Conservation (phyloP, 495 filamentous ascomycete species). For the Hypoxylon crocopeplum region DNA sequence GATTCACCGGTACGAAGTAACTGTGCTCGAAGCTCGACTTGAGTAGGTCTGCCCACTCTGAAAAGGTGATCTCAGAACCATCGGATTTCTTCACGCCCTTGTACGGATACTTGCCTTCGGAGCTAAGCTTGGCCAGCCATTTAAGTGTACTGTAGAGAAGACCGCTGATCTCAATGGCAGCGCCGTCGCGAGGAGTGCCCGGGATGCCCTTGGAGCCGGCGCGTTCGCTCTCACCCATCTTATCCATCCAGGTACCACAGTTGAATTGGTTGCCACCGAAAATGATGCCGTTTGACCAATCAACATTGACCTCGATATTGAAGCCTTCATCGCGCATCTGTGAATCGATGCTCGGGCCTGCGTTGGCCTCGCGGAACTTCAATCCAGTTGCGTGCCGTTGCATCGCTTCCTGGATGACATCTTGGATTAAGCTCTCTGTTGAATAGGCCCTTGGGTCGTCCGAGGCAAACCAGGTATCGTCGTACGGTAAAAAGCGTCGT, state of each 20-base stretch:
- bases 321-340: slow-evolving; percentile 96
- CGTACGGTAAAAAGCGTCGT: slow-evolving; percentile 91
- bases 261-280: slow-evolving; percentile 94
- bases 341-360: slow-evolving; percentile 81
- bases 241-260: slow-evolving; percentile 99
- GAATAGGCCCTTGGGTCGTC: slow-evolving; percentile 89
- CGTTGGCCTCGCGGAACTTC: slow-evolving; percentile 93
- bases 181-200: slow-evolving; percentile 93
- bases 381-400: slow-evolving; percentile 89
- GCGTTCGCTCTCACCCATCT: slow-evolving; percentile 97
- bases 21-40: slow-evolving; percentile 86
- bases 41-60: slow-evolving; percentile 81
- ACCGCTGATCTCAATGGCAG: slow-evolving; percentile 93
- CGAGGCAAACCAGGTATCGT: slow-evolving; percentile 87
- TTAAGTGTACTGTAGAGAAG: slow-evolving; percentile 85
- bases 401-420: slow-evolving; percentile 91
- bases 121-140: slow-evolving; percentile 75
- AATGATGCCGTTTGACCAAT: slow-evolving; percentile 92
- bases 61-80: slow-evolving; percentile 69
- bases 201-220: slow-evolving; percentile 94
- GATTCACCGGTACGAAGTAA: slow-evolving; percentile 79
- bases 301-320: slow-evolving; percentile 84
- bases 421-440: slow-evolving; percentile 76
- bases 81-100: slow-evolving; percentile 70
- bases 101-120: slow-evolving; percentile 71